Evolutionary conservation across 257 asterid species (phyloP).

Genomic region (Echites panduratus): DNA sequence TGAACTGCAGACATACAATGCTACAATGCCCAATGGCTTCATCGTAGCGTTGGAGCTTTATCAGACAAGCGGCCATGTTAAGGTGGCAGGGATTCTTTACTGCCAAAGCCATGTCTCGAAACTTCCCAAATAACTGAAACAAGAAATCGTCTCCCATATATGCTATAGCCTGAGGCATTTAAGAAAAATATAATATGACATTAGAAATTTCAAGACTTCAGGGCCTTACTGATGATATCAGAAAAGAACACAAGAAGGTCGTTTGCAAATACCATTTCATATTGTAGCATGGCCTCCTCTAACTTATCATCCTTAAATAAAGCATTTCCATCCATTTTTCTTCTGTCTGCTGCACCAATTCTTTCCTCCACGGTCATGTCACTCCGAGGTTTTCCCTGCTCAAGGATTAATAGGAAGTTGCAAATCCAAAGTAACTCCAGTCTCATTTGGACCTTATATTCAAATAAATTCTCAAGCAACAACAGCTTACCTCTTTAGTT

Average conservation of each 20-base stretch:
- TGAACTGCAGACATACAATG: constrained; percentile 46
- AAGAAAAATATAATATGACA: constrained; percentile 10
- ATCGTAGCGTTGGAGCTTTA: constrained; percentile 78
- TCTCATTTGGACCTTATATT: background rate
- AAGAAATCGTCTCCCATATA: constrained; percentile 98
- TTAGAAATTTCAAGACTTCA: background rate
- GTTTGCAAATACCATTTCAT: constrained; percentile 73
- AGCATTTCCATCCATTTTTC: constrained; percentile 94
- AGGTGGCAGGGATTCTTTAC: constrained; percentile 97
- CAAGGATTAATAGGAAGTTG: constrained; percentile 19
- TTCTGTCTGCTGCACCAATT: constrained; percentile 86
- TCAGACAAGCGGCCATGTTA: constrained; percentile 86
- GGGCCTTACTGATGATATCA: background rate
- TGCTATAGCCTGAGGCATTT: constrained; percentile 69
- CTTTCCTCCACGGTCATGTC: constrained; percentile 99
- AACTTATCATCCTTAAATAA: constrained; percentile 81
- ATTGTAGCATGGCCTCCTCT: constrained; percentile 93
- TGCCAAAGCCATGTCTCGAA: constrained; percentile 93
- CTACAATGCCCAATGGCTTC: constrained; percentile 93
- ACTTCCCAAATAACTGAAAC: constrained; percentile 96
- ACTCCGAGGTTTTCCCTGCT: constrained; percentile 86
- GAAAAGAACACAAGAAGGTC: constrained; percentile 7
- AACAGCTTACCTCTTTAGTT: constrained; percentile 72
- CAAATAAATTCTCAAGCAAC: constrained; percentile 13
- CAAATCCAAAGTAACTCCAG: background rate